Conservation (phyloP, 2,329 filamentous ascomycete species). For the Metarhizium rileyi region DNA sequence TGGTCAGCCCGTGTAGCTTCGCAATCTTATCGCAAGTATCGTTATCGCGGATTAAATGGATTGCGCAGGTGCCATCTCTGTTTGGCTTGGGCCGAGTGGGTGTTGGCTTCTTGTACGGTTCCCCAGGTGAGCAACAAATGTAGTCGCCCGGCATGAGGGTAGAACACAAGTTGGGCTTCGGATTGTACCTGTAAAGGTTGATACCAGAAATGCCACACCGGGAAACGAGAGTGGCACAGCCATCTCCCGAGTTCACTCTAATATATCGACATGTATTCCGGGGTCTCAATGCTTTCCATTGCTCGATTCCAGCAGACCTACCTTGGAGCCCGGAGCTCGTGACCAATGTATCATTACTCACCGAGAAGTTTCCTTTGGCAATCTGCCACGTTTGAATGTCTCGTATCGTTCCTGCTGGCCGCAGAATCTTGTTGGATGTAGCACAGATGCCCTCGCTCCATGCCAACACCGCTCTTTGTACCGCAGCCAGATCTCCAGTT, state of each 20-base stretch:
- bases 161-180: constrained; percentile 9
- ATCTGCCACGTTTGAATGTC: not conserved
- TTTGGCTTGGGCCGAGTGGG: constrained; percentile 24
- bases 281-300: not conserved
- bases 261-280: constrained; percentile 13
- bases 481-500: constrained; percentile 3
- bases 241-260: constrained; percentile 25
- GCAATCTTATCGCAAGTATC: constrained; percentile 25
- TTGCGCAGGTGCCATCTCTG: constrained; percentile 25
- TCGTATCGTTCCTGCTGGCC: not conserved
- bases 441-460: constrained; percentile 6
- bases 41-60: constrained; percentile 19
- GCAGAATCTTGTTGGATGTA: not conserved
- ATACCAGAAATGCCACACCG: constrained; percentile 27
- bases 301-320: not conserved
- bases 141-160: constrained; percentile 17
- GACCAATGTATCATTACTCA: not conserved
- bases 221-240: constrained; percentile 25
- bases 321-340: not conserved
- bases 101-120: constrained; percentile 7
- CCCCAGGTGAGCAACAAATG: constrained; percentile 28
- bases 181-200: constrained; percentile 31
- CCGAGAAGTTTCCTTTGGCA: not conserved
- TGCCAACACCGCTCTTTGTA: not conserved
- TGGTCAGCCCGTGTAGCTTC: constrained; percentile 10